Percentiles rank a stretch among this genome's conserved stretches.
These are phyloP conservation scores for Antarctomyces pellizariae DNA, from an alignment of 495 filamentous ascomycete genomes.

Conservation along the genomic window DNA sequence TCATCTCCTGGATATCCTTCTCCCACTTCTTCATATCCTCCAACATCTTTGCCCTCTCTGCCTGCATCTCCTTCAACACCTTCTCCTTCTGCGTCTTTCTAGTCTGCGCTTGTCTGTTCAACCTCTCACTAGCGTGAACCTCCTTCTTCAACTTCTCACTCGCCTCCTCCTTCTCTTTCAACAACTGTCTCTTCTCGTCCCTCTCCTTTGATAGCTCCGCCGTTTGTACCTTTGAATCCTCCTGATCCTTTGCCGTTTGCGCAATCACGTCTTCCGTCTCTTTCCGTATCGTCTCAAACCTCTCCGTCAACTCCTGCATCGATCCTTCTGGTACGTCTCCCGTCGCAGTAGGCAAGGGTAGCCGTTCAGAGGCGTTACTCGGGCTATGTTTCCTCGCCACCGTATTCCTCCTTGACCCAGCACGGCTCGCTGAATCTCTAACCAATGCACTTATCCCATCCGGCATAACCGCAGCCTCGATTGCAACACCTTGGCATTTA, in stretches of 20 bases:
- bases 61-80: constrained; percentile 45
- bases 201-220: constrained; percentile 36
- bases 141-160: constrained; percentile 64
- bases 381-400: constrained; percentile 59
- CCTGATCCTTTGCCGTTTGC: constrained; percentile 38
- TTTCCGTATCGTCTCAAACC: constrained; percentile 42
- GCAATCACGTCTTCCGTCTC: constrained; percentile 38
- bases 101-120: constrained; percentile 65
- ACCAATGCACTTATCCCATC: constrained; percentile 27
- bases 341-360: constrained; percentile 17
- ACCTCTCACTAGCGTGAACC: constrained; percentile 53
- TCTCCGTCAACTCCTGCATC: constrained; percentile 36
- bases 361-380: constrained; percentile 35
- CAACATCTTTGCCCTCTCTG: constrained; percentile 31
- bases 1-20: constrained; percentile 25
- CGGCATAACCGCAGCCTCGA: constrained; percentile 30
- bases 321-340: constrained; percentile 20
- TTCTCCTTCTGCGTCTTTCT: constrained; percentile 64
- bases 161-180: constrained; percentile 68
- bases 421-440: constrained; percentile 36
- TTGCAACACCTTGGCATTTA: constrained; percentile 19
- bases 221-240: constrained; percentile 45
- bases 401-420: constrained; percentile 37
- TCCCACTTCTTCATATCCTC: constrained; percentile 33
- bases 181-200: constrained; percentile 45